Conservation (phyloP, 106 monocot genomes). For the Dioscorea alata region DNA sequence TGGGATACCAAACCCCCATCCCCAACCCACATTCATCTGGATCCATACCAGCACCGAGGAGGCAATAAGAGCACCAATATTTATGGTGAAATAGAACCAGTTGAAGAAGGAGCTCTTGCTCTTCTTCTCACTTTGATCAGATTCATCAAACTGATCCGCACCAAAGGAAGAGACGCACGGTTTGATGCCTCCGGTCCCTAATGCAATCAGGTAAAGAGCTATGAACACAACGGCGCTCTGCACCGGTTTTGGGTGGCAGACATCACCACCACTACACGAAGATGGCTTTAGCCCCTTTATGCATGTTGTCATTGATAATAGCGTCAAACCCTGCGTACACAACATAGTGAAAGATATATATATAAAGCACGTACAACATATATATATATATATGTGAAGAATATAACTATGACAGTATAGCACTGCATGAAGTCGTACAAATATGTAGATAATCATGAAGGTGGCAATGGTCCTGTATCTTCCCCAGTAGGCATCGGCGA, state of each 20-base stretch:
- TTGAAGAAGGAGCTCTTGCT: constrained; percentile 57
- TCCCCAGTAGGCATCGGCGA: constrained; percentile 55
- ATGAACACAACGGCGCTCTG: constrained; percentile 37
- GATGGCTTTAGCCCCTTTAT: constrained; percentile 31
- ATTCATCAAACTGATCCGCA: constrained; percentile 53
- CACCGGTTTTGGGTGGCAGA: constrained; percentile 23
- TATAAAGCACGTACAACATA: too few species aligned
- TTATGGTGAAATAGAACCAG: constrained; percentile 57
- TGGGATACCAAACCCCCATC: constrained; percentile 53
- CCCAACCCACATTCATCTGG: constrained; percentile 46
- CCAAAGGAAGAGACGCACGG: constrained; percentile 52
- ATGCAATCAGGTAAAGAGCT: constrained; percentile 44
- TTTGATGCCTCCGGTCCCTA: constrained; percentile 53
- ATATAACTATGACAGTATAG: neutral
- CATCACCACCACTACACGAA: constrained; percentile 15
- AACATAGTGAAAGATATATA: constrained; percentile 25
- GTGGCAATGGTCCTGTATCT: constrained; percentile 42
- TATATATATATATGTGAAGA: neutral
- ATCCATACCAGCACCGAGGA: constrained; percentile 39
- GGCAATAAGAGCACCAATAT: constrained; percentile 41
- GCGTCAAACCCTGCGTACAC: constrained; percentile 28
- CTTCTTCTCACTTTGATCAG: constrained; percentile 36
- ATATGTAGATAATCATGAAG: constrained; percentile 50
- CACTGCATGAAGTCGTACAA: constrained; percentile 4
- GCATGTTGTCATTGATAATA: constrained; percentile 27